Evolutionary conservation across 352 stramenopile species (phyloP), one percentile per base, ranked within the genome.

Genomic region (Globisporangium viniferum): DNA sequence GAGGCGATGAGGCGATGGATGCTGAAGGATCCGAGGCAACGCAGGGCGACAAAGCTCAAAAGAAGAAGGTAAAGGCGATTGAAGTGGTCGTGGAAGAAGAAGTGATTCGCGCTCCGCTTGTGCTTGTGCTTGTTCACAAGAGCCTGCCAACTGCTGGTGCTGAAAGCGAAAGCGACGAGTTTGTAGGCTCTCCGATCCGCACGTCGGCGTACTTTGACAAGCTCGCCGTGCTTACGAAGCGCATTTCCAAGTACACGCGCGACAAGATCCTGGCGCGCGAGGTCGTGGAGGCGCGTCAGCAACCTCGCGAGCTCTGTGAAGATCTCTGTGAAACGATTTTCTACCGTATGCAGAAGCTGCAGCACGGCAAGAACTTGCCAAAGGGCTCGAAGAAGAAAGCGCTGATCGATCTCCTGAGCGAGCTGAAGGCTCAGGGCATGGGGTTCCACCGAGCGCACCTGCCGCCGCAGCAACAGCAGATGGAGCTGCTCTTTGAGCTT

Each of bases 351-450:
- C 76, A 79, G 35, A 91, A 88, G 46, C 74, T 89, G 0, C 88
- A 94, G 64, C 83, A 97, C 59, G 71, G 74, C 18, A 78, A 77
- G 29, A 97, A 95, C 36, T 73, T 92, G 20, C 94, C 94, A 0
- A 98, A 98, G 78, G 93, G 91, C 56, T 94, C 98, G 29, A 99
- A 99, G 78, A 97, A 99, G 81, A 92, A 98, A 66, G 97, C 97
- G 18, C 75, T 99, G 5, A 88, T 98, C 29, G 97, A 99, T 69
- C 75, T 99, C 22, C 88, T 99, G 6, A 72, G 77, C 12, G 93
- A 94, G 63, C 73, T 98, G 2, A 93, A 96, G 62, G 77, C 79
- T 1, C 89, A 97, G 27, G 94, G 93, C 0, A 82, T 97, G 68
- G 68, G 67, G 22, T 91, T 91, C 66, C 85, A 94, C 56, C 84